Conservation (phyloP, 495 filamentous ascomycete species). For the Penicillium pancosmium region DNA sequence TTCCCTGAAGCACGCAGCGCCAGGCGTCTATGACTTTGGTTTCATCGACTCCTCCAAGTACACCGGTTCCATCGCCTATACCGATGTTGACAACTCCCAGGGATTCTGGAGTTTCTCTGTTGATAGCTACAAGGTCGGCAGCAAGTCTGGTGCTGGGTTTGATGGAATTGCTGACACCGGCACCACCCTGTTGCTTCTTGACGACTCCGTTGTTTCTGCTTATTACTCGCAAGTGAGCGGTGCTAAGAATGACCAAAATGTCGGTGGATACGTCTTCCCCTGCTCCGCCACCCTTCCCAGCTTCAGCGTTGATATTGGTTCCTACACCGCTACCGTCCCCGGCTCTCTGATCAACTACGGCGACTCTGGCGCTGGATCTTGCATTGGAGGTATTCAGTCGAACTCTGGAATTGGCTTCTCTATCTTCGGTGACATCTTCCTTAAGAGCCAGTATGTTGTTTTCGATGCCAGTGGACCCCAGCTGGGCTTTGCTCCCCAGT, state of each 20-base stretch:
- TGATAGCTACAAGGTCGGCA: conserved; percentile 62
- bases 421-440: conserved; percentile 74
- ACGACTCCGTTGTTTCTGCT: conserved; percentile 48
- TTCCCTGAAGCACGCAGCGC: conserved; percentile 59
- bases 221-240: conserved; percentile 65
- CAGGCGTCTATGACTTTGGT: conserved; percentile 74
- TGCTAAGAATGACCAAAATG: conserved; percentile 43
- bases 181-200: conserved; percentile 68
- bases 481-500: conserved; percentile 61
- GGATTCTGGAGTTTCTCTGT: conserved; percentile 73
- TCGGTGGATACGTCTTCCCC: conserved; percentile 69
- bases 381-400: conserved; percentile 64
- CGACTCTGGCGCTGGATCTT: conserved; percentile 44
- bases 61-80: conserved; percentile 63
- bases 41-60: conserved; percentile 65
- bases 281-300: conserved; percentile 63
- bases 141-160: conserved; percentile 25
- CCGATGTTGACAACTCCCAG: conserved; percentile 52
- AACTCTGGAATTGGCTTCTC: conserved; percentile 62
- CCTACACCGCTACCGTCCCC: conserved; percentile 43
- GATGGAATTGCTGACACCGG: conserved; percentile 58
- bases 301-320: conserved; percentile 58
- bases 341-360: conserved; percentile 45
- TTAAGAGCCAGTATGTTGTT: conserved; percentile 76
- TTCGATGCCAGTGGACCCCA: conserved; percentile 60